Percentiles rank a stretch among this genome's conserved stretches.
These are phyloP conservation scores for Piper longum DNA, from an alignment of 164 flowering plant genomes.

Conservation along the genomic window DNA sequence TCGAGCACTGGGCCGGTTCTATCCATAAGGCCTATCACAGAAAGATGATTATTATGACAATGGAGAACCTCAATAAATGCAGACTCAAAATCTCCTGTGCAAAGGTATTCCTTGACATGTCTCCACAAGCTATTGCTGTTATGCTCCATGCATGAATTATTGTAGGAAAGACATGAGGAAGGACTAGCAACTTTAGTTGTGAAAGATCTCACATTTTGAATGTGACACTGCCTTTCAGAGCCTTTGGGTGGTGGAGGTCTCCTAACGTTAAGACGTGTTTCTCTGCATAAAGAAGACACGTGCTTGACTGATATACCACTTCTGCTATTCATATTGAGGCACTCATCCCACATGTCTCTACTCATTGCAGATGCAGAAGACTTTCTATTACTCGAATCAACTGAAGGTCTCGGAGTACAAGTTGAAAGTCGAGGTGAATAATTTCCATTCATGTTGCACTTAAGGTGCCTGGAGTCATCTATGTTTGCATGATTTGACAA, in stretches of 20 bases:
- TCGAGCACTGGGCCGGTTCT: slow-evolving; percentile 78
- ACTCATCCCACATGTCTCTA: slow-evolving; percentile 36
- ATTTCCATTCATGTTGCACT: slow-evolving; percentile 21
- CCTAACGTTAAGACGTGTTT: slow-evolving; percentile 20
- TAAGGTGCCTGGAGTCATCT: slow-evolving; percentile 23
- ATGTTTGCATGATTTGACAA: slow-evolving; percentile 20
- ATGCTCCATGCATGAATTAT: slow-evolving; percentile 12
- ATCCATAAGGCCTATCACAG: slow-evolving; percentile 60
- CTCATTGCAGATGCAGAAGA: slow-evolving; percentile 20
- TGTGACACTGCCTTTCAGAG: slow-evolving; percentile 15
- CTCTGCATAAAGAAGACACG: slow-evolving; percentile 24
- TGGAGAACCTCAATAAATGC: slow-evolving; percentile 69
- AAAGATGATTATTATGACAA: slow-evolving; percentile 44
- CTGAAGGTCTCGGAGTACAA: slow-evolving; percentile 57
- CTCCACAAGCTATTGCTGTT: slow-evolving; percentile 30
- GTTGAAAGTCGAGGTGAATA: slow-evolving; percentile 52
- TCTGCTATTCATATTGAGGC: slow-evolving; percentile 18
- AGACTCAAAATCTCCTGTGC: slow-evolving; percentile 62
- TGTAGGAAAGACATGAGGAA: slow-evolving; percentile 11
- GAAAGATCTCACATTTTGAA: slow-evolving; percentile 11
- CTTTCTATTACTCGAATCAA: slow-evolving; percentile 29
- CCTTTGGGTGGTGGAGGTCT: slow-evolving; percentile 15
- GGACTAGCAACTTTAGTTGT: slow-evolving; percentile 23
- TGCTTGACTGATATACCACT: slow-evolving; percentile 23
- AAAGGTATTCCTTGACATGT: slow-evolving; percentile 34